Evolutionary conservation across 345 rosid species (phyloP).

Genomic region (Leavenworthia alabamica): DNA sequence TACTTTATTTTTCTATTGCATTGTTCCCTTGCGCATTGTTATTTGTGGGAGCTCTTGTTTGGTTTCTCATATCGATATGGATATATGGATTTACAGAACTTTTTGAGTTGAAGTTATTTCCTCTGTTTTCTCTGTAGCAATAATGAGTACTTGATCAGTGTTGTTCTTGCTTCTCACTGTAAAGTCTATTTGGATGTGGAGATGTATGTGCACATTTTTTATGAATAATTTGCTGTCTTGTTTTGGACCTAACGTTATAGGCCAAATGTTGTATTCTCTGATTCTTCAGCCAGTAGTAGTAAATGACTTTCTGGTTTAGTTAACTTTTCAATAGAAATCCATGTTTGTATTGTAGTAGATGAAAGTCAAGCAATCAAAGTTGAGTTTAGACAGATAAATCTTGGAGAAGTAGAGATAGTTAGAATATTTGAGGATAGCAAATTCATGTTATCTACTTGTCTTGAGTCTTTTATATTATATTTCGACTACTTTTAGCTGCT

Average conservation of each 20-base stretch:
- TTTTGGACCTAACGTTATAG: background rate
- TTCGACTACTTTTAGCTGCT: slow-evolving; percentile 2
- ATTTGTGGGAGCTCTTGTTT: background rate
- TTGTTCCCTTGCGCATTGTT: background rate
- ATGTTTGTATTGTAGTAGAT: background rate
- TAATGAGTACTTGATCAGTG: background rate
- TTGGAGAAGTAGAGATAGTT: background rate
- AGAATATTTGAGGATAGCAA: background rate
- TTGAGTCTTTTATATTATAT: background rate
- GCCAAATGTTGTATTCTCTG: background rate
- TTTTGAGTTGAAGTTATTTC: background rate
- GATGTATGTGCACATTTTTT: background rate
- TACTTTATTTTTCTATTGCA: background rate
- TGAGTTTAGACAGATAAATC: background rate
- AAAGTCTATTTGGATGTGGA: too few species aligned
- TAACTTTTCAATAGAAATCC: background rate
- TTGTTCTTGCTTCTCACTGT: slow-evolving; percentile 1
- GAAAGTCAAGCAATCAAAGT: background rate
- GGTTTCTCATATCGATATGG: background rate
- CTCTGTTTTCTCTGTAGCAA: background rate
- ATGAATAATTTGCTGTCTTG: background rate
- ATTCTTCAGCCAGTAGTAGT: background rate
- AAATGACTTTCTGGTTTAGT: background rate
- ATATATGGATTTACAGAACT: background rate
- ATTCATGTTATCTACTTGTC: background rate